These are phyloP conservation scores for Funneliformis caledonium DNA, from an alignment of 371 early-diverging fungal genomes.

Conservation along the genomic window DNA sequence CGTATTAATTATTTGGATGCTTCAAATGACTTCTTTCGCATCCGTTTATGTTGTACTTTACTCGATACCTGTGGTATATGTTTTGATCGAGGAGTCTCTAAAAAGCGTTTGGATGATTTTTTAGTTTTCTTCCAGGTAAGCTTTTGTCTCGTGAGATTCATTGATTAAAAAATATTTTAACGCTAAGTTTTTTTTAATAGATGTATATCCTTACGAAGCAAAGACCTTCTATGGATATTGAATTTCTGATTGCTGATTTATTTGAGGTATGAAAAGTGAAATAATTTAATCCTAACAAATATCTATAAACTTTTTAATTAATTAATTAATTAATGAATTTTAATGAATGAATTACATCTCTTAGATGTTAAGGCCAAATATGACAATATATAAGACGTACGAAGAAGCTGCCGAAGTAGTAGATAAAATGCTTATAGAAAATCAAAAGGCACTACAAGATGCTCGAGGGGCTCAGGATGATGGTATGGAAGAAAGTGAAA, in stretches of 20 bases:
- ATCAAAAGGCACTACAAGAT: conserved; percentile 56
- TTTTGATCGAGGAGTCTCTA: conserved; percentile 74
- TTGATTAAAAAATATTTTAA: too few relatives aligned
- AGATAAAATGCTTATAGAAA: conserved; percentile 59
- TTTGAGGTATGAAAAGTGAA: conserved; percentile 56
- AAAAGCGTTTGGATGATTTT: conserved; percentile 74
- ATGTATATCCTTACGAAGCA: conserved; percentile 88
- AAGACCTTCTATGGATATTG: conserved; percentile 85
- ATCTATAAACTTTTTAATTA: too few relatives aligned
- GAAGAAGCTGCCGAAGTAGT: conserved; percentile 82
- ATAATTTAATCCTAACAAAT: background rate
- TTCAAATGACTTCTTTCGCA: conserved; percentile 91
- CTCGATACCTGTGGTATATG: conserved; percentile 89
- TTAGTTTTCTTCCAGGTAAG: conserved; percentile 75
- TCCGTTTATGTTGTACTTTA: conserved; percentile 85
- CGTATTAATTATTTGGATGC: conserved; percentile 75
- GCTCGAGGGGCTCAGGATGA: conserved; percentile 60
- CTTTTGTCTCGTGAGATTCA: conserved; percentile 37
- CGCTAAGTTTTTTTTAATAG: conserved; percentile 43
- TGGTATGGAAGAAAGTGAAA: conserved; percentile 52
- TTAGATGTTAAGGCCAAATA: conserved; percentile 68
- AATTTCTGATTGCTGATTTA: conserved; percentile 84
- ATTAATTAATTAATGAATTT: too few relatives aligned
- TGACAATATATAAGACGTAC: conserved; percentile 63
- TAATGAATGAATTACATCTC: background rate